Conservation (phyloP, 352 stramenopile species). For the Plasmopara viticola region DNA sequence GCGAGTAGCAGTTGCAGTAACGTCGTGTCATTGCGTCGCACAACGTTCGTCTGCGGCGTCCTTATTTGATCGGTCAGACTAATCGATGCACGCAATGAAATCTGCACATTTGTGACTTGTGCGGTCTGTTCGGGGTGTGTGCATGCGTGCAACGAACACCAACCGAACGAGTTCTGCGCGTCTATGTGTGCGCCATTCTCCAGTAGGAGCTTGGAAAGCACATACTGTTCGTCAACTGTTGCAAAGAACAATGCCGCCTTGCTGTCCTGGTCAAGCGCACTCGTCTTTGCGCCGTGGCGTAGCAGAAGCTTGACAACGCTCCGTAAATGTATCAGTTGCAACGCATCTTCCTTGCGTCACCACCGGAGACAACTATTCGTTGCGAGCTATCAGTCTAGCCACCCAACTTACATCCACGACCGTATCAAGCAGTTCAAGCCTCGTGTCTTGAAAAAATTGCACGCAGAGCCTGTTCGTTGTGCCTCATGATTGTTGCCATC, state of each 20-base stretch:
- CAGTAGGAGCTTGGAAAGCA: constrained; percentile 22
- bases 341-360: constrained; percentile 28
- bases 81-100: too few relatives aligned
- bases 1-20: constrained; percentile 27
- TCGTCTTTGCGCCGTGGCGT: constrained; percentile 19
- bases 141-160: constrained; percentile 21
- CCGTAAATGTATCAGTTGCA: constrained; percentile 10
- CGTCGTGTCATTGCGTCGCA: constrained; percentile 13
- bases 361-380: constrained; percentile 1
- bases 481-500: constrained; percentile 29
- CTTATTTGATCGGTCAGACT: constrained; percentile 1
- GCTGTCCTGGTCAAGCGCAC: constrained; percentile 21
- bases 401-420: constrained; percentile 2
- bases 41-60: constrained; percentile 6
- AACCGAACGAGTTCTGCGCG: constrained; percentile 18
- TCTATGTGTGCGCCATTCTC: constrained; percentile 12
- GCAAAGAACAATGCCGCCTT: too few relatives aligned
- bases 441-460: constrained; percentile 27
- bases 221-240: constrained; percentile 14
- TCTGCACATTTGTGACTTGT: constrained; percentile 21
- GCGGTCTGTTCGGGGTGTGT: constrained; percentile 8
- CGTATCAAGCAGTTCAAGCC: constrained; percentile 25
- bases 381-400: neutral
- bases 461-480: constrained; percentile 30
- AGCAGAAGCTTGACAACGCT: constrained; percentile 25